Conservation (phyloP, 2,329 filamentous ascomycete species). For the Hypoxylon sp. region DNA sequence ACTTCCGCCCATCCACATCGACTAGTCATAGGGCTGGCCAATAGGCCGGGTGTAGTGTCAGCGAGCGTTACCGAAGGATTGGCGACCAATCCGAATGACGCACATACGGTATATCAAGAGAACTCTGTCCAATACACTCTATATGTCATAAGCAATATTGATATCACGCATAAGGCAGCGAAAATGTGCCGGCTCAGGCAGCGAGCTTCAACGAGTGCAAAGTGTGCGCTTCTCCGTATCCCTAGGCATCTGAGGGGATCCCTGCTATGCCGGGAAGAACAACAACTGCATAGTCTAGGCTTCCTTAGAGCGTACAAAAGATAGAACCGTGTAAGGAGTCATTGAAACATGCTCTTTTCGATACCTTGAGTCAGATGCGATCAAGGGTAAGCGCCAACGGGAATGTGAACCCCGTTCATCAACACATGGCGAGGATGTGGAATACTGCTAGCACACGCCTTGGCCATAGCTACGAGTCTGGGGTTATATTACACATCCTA, state of each 20-base stretch:
- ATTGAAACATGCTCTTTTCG: not conserved
- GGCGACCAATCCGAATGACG: slow-evolving; percentile 39
- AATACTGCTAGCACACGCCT: slow-evolving; percentile 16
- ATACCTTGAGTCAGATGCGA: slow-evolving; percentile 8
- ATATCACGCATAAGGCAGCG: slow-evolving; percentile 19
- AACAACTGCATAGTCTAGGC: not conserved
- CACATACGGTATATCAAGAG: slow-evolving; percentile 32
- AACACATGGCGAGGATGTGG: slow-evolving; percentile 6
- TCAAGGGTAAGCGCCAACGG: slow-evolving; percentile 7
- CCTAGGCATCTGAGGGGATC: slow-evolving; percentile 6
- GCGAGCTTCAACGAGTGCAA: slow-evolving; percentile 1
- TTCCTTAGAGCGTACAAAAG: not conserved
- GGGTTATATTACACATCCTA: slow-evolving; percentile 10
- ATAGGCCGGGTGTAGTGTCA: slow-evolving; percentile 29
- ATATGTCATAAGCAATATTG: slow-evolving; percentile 23
- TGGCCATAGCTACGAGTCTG: slow-evolving; percentile 23
- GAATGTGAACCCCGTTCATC: slow-evolving; percentile 4
- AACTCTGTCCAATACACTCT: slow-evolving; percentile 12
- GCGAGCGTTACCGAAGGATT: slow-evolving; percentile 33
- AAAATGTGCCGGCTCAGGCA: slow-evolving; percentile 5
- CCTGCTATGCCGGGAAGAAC: slow-evolving; percentile 4
- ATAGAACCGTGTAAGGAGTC: not conserved
- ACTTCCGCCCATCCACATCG: slow-evolving; percentile 9
- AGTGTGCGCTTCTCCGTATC: slow-evolving; percentile 1
- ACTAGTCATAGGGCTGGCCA: slow-evolving; percentile 42